phyloP scores from a whole-genome alignment of 1,139 yeast genomes.

The Taphrina confusa region DNA sequence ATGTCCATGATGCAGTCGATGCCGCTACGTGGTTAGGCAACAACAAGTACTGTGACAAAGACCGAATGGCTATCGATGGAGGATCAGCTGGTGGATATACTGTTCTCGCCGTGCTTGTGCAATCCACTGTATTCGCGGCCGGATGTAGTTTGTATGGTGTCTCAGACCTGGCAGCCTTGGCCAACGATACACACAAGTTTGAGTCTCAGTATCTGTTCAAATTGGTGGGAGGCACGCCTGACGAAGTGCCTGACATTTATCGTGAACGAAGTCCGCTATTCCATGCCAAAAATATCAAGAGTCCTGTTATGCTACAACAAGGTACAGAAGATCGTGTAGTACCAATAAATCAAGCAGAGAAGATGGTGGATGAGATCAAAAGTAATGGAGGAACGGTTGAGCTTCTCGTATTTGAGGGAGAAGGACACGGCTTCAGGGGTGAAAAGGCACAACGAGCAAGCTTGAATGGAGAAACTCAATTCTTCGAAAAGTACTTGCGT shows the following conservation, averaged over 20 bases:
- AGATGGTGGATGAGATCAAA: constrained; percentile 25
- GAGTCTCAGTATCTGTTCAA: constrained; percentile 31
- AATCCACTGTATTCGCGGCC: constrained; percentile 25
- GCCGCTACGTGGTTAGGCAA: constrained; percentile 15
- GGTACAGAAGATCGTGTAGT: constrained; percentile 32
- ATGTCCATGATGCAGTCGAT: constrained; percentile 14
- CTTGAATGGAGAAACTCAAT: constrained; percentile 13
- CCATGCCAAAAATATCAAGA: constrained; percentile 21
- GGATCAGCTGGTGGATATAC: constrained; percentile 33
- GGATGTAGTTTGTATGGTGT: constrained; percentile 22
- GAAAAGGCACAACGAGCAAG: constrained; percentile 22
- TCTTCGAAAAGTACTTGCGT: constrained; percentile 17
- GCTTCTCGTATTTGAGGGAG: constrained; percentile 24
- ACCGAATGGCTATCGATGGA: constrained; percentile 27
- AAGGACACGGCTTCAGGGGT: constrained; percentile 32
- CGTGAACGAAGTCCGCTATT: constrained; percentile 21
- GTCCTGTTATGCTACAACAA: constrained; percentile 25
- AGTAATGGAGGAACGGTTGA: constrained; percentile 22
- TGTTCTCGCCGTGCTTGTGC: constrained; percentile 19
- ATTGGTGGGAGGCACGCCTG: constrained; percentile 33
- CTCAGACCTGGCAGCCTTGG: constrained; percentile 21
- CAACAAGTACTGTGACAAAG: constrained; percentile 2
- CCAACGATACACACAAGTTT: constrained; percentile 31
- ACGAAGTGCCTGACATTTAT: constrained; percentile 20
- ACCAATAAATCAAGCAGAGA: constrained; percentile 25